Evolutionary conservation across 306 rosid species (phyloP).

Genomic region (Vigna unguiculata): DNA sequence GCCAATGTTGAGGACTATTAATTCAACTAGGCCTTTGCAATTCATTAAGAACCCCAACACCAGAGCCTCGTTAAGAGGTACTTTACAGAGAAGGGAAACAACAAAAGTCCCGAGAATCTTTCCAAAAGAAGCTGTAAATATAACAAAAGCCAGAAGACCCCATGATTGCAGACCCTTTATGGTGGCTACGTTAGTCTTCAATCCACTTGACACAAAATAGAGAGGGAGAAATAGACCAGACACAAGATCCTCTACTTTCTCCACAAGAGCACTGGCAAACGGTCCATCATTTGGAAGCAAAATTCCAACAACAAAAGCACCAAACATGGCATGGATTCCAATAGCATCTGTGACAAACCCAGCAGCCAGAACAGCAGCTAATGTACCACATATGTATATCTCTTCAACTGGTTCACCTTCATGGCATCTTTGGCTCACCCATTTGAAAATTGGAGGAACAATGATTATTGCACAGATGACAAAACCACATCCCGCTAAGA

Average conservation of each 20-base stretch:
- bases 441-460: slow-evolving; percentile 69
- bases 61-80: slow-evolving; percentile 74
- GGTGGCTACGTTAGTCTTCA: slow-evolving; percentile 82
- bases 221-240: slow-evolving; percentile 83
- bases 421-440: slow-evolving; percentile 67
- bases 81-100: slow-evolving; percentile 61
- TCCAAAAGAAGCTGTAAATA: slow-evolving; percentile 80
- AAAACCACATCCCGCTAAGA: slow-evolving; percentile 68
- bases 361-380: slow-evolving; percentile 77
- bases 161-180: slow-evolving; percentile 82
- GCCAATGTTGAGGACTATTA: slow-evolving; percentile 91
- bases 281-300: slow-evolving; percentile 81
- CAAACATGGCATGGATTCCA: slow-evolving; percentile 96
- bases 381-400: slow-evolving; percentile 71
- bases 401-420: slow-evolving; percentile 80
- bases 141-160: slow-evolving; percentile 80
- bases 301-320: slow-evolving; percentile 83
- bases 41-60: slow-evolving; percentile 87
- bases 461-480: slow-evolving; percentile 52
- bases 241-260: slow-evolving; percentile 90
- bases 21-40: slow-evolving; percentile 88
- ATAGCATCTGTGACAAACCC: slow-evolving; percentile 79
- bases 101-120: slow-evolving; percentile 76
- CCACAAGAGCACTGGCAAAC: slow-evolving; percentile 75
- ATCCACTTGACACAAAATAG: slow-evolving; percentile 88